Conservation (phyloP, 176 grass and related monocot genomes). For the Sorghum bicolor region DNA sequence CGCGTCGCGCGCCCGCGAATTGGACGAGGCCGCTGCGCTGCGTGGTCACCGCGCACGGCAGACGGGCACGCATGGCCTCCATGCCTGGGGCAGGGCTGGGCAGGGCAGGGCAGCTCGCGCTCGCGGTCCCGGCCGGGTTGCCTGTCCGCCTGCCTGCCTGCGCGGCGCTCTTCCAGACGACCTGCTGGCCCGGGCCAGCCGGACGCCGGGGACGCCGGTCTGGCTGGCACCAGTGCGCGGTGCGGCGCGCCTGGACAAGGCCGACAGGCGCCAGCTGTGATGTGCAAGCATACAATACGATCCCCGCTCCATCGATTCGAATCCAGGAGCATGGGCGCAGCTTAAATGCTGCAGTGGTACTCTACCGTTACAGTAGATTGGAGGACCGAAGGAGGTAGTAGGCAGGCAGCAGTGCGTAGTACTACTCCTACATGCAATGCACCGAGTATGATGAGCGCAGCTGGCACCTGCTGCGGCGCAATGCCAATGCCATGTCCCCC, state of each 20-base stretch:
- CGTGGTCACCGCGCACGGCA: not conserved
- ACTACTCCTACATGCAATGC: not conserved
- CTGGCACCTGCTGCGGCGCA: conserved; percentile 14
- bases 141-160: not conserved
- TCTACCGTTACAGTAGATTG: not conserved
- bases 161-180: not conserved
- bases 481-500: not conserved
- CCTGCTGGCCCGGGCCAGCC: not conserved
- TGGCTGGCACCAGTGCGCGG: conserved; percentile 19
- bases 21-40: not conserved
- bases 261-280: conserved; percentile 12
- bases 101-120: not conserved
- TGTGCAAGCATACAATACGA: conserved; percentile 5
- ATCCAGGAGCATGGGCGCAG: not conserved
- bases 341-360: not conserved
- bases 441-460: not conserved
- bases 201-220: not conserved
- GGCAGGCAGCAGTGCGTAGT: not conserved
- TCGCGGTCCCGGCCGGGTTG: not conserved
- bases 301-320: not conserved
- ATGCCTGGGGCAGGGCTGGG: not conserved
- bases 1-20: not conserved
- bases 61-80: not conserved
- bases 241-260: conserved; percentile 2
- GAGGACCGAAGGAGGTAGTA: not conserved